Conservation (phyloP, 768 basidiomycete species). For the Mycena vitilis region DNA sequence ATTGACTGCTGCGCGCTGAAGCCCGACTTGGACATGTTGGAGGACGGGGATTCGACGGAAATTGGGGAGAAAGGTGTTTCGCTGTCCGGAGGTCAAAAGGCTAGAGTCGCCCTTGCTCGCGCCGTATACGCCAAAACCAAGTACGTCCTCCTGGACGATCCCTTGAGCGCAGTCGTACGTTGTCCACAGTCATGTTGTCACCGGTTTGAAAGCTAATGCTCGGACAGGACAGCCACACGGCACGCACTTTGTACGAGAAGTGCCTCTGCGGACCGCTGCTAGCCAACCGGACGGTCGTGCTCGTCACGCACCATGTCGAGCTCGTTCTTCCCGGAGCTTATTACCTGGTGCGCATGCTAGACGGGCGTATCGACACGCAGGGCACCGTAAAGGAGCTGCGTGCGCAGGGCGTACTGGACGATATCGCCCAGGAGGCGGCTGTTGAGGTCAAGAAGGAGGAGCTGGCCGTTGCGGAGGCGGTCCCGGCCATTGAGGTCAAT, state of each 20-base stretch:
- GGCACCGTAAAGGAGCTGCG: constrained; percentile 76
- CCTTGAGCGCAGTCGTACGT: constrained; percentile 67
- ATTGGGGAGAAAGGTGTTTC: constrained; percentile 72
- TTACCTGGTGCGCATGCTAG: constrained; percentile 82
- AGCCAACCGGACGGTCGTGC: constrained; percentile 71
- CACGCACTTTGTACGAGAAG: constrained; percentile 70
- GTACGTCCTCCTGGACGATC: constrained; percentile 68
- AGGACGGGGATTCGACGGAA: constrained; percentile 81
- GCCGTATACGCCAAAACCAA: constrained; percentile 64
- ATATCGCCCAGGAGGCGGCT: constrained; percentile 64
- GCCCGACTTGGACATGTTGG: constrained; percentile 87
- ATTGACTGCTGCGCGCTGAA: constrained; percentile 85
- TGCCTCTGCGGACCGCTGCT: constrained; percentile 77
- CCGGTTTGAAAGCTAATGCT: neutral
- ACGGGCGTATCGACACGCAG: constrained; percentile 83
- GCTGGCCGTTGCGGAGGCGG: constrained; percentile 37
- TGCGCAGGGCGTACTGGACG: constrained; percentile 68
- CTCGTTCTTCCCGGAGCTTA: constrained; percentile 81
- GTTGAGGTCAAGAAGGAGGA: constrained; percentile 64
- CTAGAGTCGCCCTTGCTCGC: constrained; percentile 71
- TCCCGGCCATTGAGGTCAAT: constrained; percentile 26
- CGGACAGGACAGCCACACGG: constrained; percentile 74
- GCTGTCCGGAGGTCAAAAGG: constrained; percentile 67
- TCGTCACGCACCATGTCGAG: constrained; percentile 89
- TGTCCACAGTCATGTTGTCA: constrained; percentile 13